phyloP scores from a whole-genome alignment of 2,329 filamentous ascomycete genomes.

The Cordyceps cateniannulata region DNA sequence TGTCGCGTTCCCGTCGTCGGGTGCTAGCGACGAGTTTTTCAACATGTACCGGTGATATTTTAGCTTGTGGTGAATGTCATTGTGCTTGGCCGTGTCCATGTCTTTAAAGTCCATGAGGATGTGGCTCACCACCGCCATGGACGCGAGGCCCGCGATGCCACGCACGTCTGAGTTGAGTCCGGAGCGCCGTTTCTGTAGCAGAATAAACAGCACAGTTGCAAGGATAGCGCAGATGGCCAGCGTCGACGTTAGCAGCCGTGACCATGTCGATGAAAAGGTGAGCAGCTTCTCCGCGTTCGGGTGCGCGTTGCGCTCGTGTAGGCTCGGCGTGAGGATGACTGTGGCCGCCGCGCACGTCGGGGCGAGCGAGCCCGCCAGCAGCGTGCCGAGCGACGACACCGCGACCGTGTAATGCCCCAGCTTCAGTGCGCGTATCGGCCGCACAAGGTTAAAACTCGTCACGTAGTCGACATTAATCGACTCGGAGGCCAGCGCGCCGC shows the following conservation, averaged over 20 bases:
- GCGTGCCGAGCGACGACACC: slow-evolving; percentile 56
- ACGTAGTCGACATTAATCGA: slow-evolving; percentile 71
- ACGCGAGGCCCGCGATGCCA: slow-evolving; percentile 66
- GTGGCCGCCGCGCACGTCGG: slow-evolving; percentile 62
- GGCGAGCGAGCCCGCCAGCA: slow-evolving; percentile 61
- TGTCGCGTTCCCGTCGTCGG: slow-evolving; percentile 47
- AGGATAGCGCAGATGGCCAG: slow-evolving; percentile 52
- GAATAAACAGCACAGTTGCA: slow-evolving; percentile 51
- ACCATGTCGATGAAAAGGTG: slow-evolving; percentile 50
- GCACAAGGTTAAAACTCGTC: slow-evolving; percentile 58
- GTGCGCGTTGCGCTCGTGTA: slow-evolving; percentile 34
- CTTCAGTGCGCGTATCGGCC: slow-evolving; percentile 56
- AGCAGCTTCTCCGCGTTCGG: slow-evolving; percentile 46
- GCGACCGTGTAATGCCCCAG: slow-evolving; percentile 63
- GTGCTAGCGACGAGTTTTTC: slow-evolving; percentile 63
- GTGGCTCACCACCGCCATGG: slow-evolving; percentile 68
- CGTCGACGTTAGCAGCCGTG: slow-evolving; percentile 51
- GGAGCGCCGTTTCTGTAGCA: slow-evolving; percentile 56
- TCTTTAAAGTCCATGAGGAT: slow-evolving; percentile 69
- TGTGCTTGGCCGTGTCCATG: slow-evolving; percentile 59
- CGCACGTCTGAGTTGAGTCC: slow-evolving; percentile 63
- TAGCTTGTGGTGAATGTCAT: slow-evolving; percentile 62
- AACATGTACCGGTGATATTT: slow-evolving; percentile 61
- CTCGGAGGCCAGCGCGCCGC: slow-evolving; percentile 55
- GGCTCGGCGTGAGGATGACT: slow-evolving; percentile 49